Evolutionary conservation across 2,329 filamentous ascomycete genomes (phyloP).

Genomic region (Venturia pyrina): DNA sequence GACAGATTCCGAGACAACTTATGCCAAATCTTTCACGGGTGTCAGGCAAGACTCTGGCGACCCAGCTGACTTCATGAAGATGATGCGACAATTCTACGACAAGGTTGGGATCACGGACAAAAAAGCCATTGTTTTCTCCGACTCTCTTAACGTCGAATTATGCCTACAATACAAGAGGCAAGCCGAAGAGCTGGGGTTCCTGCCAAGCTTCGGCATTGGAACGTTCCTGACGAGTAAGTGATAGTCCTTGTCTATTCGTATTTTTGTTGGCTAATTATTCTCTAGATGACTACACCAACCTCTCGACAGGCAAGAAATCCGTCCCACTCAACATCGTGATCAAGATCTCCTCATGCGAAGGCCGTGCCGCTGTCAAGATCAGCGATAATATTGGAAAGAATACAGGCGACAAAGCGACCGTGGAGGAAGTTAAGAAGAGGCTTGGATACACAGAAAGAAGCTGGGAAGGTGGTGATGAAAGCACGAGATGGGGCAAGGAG

Average conservation of each 20-base stretch:
- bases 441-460: slow-evolving; percentile 78
- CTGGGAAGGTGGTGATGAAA: slow-evolving; percentile 80
- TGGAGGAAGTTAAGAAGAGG: slow-evolving; percentile 72
- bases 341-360: slow-evolving; percentile 79
- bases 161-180: slow-evolving; percentile 84
- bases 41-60: slow-evolving; percentile 88
- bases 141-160: slow-evolving; percentile 82
- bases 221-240: slow-evolving; percentile 76
- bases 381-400: slow-evolving; percentile 87
- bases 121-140: slow-evolving; percentile 91
- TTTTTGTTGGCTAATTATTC: slow-evolving; percentile 14
- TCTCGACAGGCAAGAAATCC: slow-evolving; percentile 68
- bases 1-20: slow-evolving; percentile 39
- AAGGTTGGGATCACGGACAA: slow-evolving; percentile 61
- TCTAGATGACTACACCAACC: slow-evolving; percentile 68
- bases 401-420: slow-evolving; percentile 71
- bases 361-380: slow-evolving; percentile 81
- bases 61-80: slow-evolving; percentile 66
- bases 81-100: slow-evolving; percentile 75
- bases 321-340: slow-evolving; percentile 94
- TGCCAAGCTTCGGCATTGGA: slow-evolving; percentile 84
- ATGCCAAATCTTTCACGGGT: slow-evolving; percentile 73
- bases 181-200: slow-evolving; percentile 70
- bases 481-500: slow-evolving; percentile 60
- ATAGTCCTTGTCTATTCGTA: neutral